Evolutionary conservation across 2,329 filamentous ascomycete species (phyloP).

Genomic region (Fusarium torulosum): DNA sequence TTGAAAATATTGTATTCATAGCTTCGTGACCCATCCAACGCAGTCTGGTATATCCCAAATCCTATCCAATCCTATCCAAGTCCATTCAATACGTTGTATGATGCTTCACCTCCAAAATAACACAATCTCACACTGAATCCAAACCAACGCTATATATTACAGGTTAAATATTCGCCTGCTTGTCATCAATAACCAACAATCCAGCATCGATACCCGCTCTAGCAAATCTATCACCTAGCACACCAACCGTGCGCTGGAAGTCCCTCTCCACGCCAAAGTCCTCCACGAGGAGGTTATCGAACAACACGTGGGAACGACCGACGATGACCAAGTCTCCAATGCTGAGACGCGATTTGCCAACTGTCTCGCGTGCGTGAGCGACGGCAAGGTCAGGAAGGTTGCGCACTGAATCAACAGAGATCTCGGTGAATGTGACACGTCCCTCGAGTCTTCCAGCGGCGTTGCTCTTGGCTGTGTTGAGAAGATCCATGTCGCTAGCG

Average conservation of each 20-base stretch:
- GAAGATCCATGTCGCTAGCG: conserved; percentile 47
- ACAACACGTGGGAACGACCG: conserved; percentile 40
- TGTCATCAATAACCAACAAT: conserved; percentile 47
- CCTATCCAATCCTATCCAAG: not conserved
- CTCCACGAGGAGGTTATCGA: conserved; percentile 31
- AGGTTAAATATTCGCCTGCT: conserved; percentile 9
- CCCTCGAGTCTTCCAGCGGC: conserved; percentile 33
- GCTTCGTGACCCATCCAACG: not conserved
- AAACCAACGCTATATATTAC: not conserved
- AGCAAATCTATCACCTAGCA: conserved; percentile 45
- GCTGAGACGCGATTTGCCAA: conserved; percentile 43
- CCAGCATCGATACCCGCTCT: conserved; percentile 49
- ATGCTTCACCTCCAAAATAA: not conserved
- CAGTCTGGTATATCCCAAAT: not conserved
- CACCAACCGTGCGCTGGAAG: conserved; percentile 46
- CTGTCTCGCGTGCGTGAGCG: conserved; percentile 33
- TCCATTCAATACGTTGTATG: not conserved
- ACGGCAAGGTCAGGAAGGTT: conserved; percentile 46
- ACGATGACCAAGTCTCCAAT: conserved; percentile 47
- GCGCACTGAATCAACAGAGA: conserved; percentile 44
- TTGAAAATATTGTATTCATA: not conserved
- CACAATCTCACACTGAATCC: not conserved
- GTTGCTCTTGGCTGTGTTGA: conserved; percentile 44
- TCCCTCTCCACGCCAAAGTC: conserved; percentile 47
- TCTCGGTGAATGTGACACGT: conserved; percentile 40